phyloP scores from a whole-genome alignment of 441 rosid genomes.

The Euphorbia celastroides region DNA sequence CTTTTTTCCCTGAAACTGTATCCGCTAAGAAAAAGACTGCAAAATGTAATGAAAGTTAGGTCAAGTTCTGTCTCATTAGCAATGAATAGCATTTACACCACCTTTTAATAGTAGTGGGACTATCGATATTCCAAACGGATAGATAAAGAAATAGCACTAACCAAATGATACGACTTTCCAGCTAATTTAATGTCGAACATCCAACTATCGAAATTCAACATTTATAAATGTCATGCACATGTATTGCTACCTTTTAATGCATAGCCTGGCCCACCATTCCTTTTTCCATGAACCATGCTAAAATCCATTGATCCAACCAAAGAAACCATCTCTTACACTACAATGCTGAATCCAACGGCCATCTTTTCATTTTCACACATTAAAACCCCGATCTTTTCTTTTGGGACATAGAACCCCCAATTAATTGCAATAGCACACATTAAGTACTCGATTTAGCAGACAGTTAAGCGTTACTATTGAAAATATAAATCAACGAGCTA shows the following conservation, averaged over 20 bases:
- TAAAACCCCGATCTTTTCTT: neutral
- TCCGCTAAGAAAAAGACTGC: neutral
- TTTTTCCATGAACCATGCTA: constrained; percentile 6
- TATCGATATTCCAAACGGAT: constrained; percentile 13
- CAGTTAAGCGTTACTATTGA: neutral
- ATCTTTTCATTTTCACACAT: neutral
- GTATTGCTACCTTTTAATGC: constrained; percentile 3
- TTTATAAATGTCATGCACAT: constrained; percentile 30
- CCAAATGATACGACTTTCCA: constrained; percentile 22
- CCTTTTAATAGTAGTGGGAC: constrained; percentile 7
- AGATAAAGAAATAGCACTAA: neutral
- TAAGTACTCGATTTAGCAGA: neutral
- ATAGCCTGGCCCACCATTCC: constrained; percentile 16
- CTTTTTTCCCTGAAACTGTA: too few relatives aligned
- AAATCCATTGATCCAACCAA: neutral
- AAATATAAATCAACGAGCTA: too few relatives aligned
- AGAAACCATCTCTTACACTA: neutral
- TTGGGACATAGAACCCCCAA: neutral
- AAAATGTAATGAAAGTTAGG: neutral
- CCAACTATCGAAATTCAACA: constrained; percentile 1
- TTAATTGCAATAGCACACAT: neutral
- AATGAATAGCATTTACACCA: constrained; percentile 5
- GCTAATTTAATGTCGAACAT: constrained; percentile 24
- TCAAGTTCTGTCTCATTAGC: constrained; percentile 7
- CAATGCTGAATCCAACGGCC: neutral